These are phyloP conservation scores for Stromatinia cepivora DNA, from an alignment of 2,329 filamentous ascomycete species.

Conservation along the genomic window DNA sequence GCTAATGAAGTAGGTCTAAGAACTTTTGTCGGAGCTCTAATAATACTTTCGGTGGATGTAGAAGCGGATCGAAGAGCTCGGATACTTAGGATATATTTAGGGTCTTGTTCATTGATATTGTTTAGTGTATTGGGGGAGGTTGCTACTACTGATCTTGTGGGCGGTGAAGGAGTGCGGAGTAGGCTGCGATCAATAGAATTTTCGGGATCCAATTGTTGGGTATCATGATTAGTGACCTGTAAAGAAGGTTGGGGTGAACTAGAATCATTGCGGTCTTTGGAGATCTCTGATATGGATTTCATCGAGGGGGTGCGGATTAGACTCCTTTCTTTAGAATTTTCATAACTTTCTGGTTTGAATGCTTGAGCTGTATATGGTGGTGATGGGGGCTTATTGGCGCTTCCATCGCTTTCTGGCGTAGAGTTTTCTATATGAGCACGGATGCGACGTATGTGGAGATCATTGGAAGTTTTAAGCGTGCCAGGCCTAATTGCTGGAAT, in stretches of 20 bases:
- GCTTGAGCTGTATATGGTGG: too few relatives aligned
- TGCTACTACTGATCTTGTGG: not conserved
- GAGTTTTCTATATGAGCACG: slow-evolving; percentile 1
- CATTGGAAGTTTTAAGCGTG: not conserved
- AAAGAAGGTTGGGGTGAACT: not conserved
- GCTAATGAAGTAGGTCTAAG: not conserved
- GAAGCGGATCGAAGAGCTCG: slow-evolving; percentile 25
- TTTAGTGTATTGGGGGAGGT: slow-evolving; percentile 32
- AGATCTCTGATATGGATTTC: not conserved
- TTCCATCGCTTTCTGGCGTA: not conserved
- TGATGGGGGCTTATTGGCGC: not conserved
- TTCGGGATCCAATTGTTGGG: not conserved
- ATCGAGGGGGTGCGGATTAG: not conserved
- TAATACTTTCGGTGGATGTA: not conserved
- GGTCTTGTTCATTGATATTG: slow-evolving; percentile 32
- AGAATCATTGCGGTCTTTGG: not conserved
- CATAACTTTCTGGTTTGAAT: not conserved
- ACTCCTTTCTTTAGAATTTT: not conserved
- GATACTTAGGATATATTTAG: slow-evolving; percentile 30
- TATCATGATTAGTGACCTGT: not conserved
- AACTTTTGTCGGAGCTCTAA: not conserved
- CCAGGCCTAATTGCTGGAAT: not conserved
- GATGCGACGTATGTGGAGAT: not conserved
- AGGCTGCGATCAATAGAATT: slow-evolving; percentile 15
- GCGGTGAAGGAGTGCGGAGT: slow-evolving; percentile 21